These are phyloP conservation scores for Stephania cephalantha DNA, from an alignment of 164 flowering plant species.

Conservation along the genomic window DNA sequence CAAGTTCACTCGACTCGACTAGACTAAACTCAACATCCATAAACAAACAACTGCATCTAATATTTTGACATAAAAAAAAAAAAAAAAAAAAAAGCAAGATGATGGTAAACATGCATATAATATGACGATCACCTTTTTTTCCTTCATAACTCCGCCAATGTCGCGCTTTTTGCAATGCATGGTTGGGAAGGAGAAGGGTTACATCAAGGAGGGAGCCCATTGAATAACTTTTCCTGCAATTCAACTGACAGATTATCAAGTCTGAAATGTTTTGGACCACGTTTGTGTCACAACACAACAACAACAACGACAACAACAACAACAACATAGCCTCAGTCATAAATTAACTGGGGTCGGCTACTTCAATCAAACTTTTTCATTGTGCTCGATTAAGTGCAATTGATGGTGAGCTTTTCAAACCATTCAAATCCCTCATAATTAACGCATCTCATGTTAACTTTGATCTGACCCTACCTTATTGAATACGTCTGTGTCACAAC, in stretches of 20 bases:
- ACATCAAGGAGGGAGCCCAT: not conserved
- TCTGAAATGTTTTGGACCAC: not conserved
- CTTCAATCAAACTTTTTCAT: no score
- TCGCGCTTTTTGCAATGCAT: constrained; percentile 6
- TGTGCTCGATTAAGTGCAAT: no score
- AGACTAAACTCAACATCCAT: not conserved
- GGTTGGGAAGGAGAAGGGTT: not conserved
- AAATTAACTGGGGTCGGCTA: no score
- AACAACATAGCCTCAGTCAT: no score
- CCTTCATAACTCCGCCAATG: constrained; percentile 3
- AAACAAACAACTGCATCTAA: constrained; percentile 12
- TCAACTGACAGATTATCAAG: constrained; percentile 9
- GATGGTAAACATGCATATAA: not conserved
- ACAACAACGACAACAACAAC: no score
- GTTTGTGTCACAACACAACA: not conserved
- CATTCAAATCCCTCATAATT: no score
- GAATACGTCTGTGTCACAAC: not conserved
- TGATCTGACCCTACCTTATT: no score
- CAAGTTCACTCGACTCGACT: constrained; percentile 13
- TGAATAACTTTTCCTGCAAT: not conserved
- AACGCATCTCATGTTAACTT: no score
- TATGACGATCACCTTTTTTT: constrained; percentile 3
- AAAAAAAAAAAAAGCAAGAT: constrained; percentile 8
- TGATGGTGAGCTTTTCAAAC: no score
- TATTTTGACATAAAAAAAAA: constrained; percentile 11